Conservation (phyloP, 306 rosid species). For the Gastrolobium bilobum region DNA sequence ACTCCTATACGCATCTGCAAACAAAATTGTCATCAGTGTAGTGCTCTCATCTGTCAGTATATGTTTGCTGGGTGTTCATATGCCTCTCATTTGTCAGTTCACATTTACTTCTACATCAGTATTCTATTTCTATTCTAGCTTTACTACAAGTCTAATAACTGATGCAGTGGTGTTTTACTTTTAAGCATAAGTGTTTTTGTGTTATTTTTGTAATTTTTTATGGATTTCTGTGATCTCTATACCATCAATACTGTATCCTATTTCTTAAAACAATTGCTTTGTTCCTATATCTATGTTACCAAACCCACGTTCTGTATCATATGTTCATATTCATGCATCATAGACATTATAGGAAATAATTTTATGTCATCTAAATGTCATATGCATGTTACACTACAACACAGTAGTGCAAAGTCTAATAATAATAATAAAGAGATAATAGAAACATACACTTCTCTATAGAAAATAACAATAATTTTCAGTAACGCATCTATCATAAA, state of each 20-base stretch:
- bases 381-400: not conserved
- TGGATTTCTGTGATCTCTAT: not conserved
- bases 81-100: slow-evolving; percentile 11
- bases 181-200: not conserved
- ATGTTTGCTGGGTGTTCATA: not conserved
- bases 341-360: slow-evolving; percentile 17
- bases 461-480: slow-evolving; percentile 17
- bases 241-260: slow-evolving; percentile 25
- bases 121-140: not conserved
- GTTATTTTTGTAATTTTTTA: not conserved
- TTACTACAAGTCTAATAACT: not conserved
- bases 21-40: not conserved
- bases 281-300: slow-evolving; percentile 1
- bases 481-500: not conserved
- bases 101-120: not conserved
- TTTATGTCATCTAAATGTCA: slow-evolving; percentile 12
- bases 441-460: not conserved
- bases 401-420: not conserved
- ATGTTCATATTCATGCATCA: not conserved
- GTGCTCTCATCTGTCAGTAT: not conserved
- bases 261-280: not conserved
- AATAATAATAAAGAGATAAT: not conserved
- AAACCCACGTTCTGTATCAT: not conserved
- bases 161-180: not conserved
- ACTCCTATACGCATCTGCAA: not conserved